Percentiles rank a stretch among this genome's conserved stretches.
These are phyloP conservation scores for Bullera alba DNA, from an alignment of 768 basidiomycete species.

Conservation along the genomic window DNA sequence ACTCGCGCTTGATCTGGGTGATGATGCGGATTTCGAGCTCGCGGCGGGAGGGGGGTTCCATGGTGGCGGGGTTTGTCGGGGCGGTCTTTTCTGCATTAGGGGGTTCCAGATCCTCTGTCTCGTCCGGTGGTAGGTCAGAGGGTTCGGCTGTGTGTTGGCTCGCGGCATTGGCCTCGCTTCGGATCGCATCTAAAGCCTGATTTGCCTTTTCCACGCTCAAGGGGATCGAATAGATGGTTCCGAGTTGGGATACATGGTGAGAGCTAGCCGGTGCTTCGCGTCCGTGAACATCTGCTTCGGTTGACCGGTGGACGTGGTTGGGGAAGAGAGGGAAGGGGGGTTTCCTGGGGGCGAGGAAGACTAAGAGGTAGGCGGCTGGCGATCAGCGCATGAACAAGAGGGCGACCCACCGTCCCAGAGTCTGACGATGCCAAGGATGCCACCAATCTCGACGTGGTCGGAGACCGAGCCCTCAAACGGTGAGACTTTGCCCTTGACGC, in stretches of 20 bases:
- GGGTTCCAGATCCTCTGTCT: slow-evolving; percentile 2
- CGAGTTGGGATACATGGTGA: slow-evolving; percentile 28
- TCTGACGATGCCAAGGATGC: slow-evolving; percentile 34
- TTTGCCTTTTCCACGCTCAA: slow-evolving; percentile 16
- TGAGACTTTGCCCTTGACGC: background rate
- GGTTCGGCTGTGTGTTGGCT: background rate
- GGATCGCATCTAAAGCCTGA: slow-evolving; percentile 1
- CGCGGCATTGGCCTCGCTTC: background rate
- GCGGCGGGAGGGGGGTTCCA: slow-evolving; percentile 32
- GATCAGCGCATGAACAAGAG: background rate
- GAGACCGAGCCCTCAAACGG: background rate
- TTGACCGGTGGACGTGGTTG: slow-evolving; percentile 9
- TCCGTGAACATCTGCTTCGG: slow-evolving; percentile 1
- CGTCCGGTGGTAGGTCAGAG: background rate
- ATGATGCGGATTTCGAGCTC: slow-evolving; percentile 80
- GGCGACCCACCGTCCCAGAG: slow-evolving; percentile 37
- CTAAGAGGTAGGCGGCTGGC: slow-evolving; percentile 34
- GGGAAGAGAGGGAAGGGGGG: slow-evolving; percentile 20
- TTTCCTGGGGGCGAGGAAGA: slow-evolving; percentile 22
- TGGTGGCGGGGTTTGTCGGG: background rate
- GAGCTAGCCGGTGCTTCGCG: slow-evolving; percentile 12
- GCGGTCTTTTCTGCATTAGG: background rate
- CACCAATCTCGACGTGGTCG: slow-evolving; percentile 28
- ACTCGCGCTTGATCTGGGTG: slow-evolving; percentile 68
- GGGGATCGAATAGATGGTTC: slow-evolving; percentile 35